phyloP scores from a whole-genome alignment of 2,329 filamentous ascomycete genomes.

The Aspergillus novofumigatus region DNA sequence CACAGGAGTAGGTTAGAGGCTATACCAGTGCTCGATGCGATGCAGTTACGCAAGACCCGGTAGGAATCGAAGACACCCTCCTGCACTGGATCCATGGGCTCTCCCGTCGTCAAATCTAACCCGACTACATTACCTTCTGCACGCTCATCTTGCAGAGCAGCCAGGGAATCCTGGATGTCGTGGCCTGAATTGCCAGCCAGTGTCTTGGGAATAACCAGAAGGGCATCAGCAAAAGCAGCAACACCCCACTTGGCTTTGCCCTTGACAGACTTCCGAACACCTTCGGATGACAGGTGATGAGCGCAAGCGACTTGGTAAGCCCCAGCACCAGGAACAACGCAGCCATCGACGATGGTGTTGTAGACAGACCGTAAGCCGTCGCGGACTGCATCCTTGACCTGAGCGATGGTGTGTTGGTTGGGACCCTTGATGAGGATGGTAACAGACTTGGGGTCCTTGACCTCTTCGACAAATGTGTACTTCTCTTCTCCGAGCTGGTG shows the following conservation, averaged over 20 bases:
- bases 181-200: constrained; percentile 93
- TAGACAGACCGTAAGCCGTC: constrained; percentile 95
- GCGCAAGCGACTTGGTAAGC: constrained; percentile 95
- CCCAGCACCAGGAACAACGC: constrained; percentile 88
- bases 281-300: constrained; percentile 78
- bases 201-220: constrained; percentile 95
- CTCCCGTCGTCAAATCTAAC: constrained; percentile 77
- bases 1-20: constrained; percentile 92
- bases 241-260: constrained; percentile 98
- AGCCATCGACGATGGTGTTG: constrained; percentile 99
- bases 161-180: constrained; percentile 92
- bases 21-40: constrained; percentile 91
- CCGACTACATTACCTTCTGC: constrained; percentile 80
- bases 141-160: constrained; percentile 79
- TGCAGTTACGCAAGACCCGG: constrained; percentile 86
- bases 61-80: constrained; percentile 95
- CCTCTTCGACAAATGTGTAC: constrained; percentile 97
- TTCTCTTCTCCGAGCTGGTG: constrained; percentile 98
- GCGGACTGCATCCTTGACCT: constrained; percentile 93
- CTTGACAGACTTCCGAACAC: constrained; percentile 85
- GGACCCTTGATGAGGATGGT: constrained; percentile 97
- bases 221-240: constrained; percentile 87
- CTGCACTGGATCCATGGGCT: constrained; percentile 91
- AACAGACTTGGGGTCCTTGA: constrained; percentile 97
- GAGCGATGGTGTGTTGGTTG: constrained; percentile 92